Conservation (phyloP, 2,329 filamentous ascomycete genomes). For the Ceratocystis diversiconidia region DNA sequence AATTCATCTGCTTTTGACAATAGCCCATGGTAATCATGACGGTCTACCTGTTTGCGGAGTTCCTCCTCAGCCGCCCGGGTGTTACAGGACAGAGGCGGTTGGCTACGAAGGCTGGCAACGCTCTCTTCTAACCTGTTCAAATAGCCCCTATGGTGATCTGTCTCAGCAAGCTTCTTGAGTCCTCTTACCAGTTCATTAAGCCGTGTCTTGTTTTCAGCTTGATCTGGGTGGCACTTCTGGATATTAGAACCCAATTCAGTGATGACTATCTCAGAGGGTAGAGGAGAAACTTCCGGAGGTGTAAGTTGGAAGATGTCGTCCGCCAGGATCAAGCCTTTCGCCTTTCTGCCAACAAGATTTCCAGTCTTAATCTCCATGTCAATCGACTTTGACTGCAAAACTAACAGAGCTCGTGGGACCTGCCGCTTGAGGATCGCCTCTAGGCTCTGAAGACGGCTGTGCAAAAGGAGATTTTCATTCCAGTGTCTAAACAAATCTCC, state of each 20-base stretch:
- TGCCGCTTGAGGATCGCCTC: not conserved
- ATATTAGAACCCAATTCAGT: not conserved
- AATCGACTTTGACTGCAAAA: not conserved
- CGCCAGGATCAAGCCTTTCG: not conserved
- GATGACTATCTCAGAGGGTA: not conserved
- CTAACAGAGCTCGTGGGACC: not conserved
- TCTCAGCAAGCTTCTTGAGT: not conserved
- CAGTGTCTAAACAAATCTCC: not conserved
- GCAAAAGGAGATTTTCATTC: not conserved
- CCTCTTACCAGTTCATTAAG: not conserved
- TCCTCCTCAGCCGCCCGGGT: not conserved
- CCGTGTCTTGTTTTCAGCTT: not conserved
- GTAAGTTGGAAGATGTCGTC: not conserved
- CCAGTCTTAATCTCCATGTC: not conserved
- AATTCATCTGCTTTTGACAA: not conserved
- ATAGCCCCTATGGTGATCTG: conserved; percentile 3
- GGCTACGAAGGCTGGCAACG: not conserved
- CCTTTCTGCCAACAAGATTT: not conserved
- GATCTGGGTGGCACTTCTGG: not conserved
- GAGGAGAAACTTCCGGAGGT: not conserved
- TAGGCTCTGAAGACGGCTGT: not conserved
- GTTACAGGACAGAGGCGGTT: not conserved
- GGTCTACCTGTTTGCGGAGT: not conserved
- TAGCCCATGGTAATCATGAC: not conserved
- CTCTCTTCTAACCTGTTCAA: conserved; percentile 5